Conservation (phyloP, 345 rosid genomes). For the Ailanthus altissimus region DNA sequence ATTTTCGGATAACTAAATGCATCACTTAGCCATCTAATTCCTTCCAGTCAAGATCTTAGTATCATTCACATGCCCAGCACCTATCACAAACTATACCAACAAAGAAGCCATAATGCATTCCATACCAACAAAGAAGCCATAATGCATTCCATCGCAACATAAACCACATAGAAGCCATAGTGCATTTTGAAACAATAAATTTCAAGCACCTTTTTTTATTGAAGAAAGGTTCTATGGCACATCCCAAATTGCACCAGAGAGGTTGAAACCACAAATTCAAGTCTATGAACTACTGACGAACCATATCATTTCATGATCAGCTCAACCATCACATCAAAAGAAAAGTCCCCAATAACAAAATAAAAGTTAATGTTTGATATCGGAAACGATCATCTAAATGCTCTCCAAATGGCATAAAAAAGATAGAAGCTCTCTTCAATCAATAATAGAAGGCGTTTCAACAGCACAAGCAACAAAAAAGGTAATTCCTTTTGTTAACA, state of each 20-base stretch:
- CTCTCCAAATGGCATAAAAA: slow-evolving; percentile 7
- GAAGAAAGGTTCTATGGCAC: neutral
- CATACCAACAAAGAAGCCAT: neutral
- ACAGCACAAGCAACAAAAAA: slow-evolving; percentile 25
- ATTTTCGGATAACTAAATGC: neutral
- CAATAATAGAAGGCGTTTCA: slow-evolving; percentile 12
- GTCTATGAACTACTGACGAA: neutral
- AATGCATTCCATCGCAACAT: neutral
- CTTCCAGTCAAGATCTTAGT: neutral
- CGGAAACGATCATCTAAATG: slow-evolving; percentile 1
- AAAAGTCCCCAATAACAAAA: neutral
- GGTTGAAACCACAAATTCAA: neutral
- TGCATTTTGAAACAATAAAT: neutral
- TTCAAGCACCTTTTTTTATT: neutral
- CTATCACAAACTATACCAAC: neutral
- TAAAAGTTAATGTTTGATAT: neutral
- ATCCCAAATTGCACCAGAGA: neutral
- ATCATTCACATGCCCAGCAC: neutral
- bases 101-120: too few species aligned
- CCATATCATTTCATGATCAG: neutral
- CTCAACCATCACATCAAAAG: neutral
- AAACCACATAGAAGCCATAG: neutral
- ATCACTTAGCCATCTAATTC: neutral
- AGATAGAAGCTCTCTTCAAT: slow-evolving; percentile 2
- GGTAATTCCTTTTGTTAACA: slow-evolving; percentile 23